Evolutionary conservation across 257 asterid genomes (phyloP), one percentile per base, ranked within the genome.

Genomic region (Gardenia jasminoides): DNA sequence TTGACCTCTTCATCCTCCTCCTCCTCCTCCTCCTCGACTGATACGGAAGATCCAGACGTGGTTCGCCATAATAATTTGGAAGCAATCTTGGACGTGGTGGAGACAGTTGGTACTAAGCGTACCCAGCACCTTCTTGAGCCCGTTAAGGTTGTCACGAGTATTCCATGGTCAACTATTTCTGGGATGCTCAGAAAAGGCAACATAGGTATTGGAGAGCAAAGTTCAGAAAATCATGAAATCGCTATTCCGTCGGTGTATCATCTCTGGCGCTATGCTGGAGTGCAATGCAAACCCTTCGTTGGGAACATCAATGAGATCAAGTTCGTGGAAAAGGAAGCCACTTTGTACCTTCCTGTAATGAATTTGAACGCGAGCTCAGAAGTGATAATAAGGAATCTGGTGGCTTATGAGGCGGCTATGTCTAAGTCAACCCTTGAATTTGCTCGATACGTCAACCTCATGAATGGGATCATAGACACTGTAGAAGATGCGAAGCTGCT

Each of bases 381-480:
- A 70, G 80, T 81, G 15, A 78, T 88, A 36, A 58, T 90, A 64
- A 86, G 94, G 56, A 90, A 88, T 62, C 61, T 90, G 80, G 88
- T 90, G 54, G 88, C 91, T 5, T 90, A 81, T 41, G 94, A 90
- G 67, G 90, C 87, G 2, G 84, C 89, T 8, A 75, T 77, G 56
- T 80, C 83, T 2, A 66, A 77, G 39, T 82, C 90, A 26, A 65
- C 79, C 10, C 86, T 77, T 1, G 88, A 82, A 78, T 66, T 88
- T 11, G 87, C 91, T 1, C 82, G 88, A 71, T 90, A 86, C 71
- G 73, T 90, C 43, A 90, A 90, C 70, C 68, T 90, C 70, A 88
- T 89, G 91, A 88, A 87, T 74, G 93, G 91, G 56, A 87, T 85
- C 68, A 67, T 88, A 24, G 84, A 86, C 58, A 75, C 84, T 12